These are phyloP conservation scores for Diplodia mutila DNA, from an alignment of 2,329 filamentous ascomycete species.

Conservation along the genomic window DNA sequence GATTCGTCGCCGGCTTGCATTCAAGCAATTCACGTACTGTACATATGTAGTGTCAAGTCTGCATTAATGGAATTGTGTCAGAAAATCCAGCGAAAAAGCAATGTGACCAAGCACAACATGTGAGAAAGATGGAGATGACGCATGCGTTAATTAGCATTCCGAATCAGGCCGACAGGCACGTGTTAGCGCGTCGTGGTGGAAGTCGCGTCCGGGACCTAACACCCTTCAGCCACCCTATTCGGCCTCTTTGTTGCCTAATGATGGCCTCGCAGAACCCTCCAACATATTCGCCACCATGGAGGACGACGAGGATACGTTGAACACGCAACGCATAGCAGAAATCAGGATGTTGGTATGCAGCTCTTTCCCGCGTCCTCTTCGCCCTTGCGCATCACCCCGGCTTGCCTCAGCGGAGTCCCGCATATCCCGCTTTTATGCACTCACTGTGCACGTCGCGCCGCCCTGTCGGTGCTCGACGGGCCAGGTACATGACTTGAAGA, in stretches of 20 bases:
- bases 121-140: neutral
- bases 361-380: neutral
- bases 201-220: neutral
- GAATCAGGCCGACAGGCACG: slow-evolving; percentile 1
- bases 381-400: slow-evolving; percentile 10
- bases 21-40: no score
- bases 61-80: no score
- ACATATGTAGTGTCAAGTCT: no score
- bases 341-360: slow-evolving; percentile 19
- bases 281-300: slow-evolving; percentile 1
- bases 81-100: neutral
- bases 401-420: neutral
- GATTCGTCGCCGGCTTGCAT: no score
- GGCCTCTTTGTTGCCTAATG: slow-evolving; percentile 8
- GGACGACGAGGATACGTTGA: slow-evolving; percentile 8
- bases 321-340: slow-evolving; percentile 22
- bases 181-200: slow-evolving; percentile 4
- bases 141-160: neutral
- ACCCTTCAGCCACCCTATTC: neutral
- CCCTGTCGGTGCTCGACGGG: neutral
- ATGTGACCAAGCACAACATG: neutral
- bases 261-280: neutral
- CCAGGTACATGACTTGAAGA: slow-evolving; percentile 13
- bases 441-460: slow-evolving; percentile 5
- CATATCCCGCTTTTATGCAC: slow-evolving; percentile 20